These are phyloP conservation scores for Hypoxylon fragiforme DNA, from an alignment of 495 filamentous ascomycete species.

Conservation along the genomic window DNA sequence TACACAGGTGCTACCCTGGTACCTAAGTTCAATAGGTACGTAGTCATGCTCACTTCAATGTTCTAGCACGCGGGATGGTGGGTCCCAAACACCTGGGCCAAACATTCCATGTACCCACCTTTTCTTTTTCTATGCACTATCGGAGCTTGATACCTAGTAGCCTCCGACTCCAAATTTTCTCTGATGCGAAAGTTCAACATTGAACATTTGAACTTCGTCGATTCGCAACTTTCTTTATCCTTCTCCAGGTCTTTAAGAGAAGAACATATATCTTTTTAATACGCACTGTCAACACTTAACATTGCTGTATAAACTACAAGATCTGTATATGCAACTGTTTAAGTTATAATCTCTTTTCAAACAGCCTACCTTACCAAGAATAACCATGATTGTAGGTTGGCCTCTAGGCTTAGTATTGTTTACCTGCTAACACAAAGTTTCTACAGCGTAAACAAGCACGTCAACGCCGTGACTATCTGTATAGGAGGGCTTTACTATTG, in stretches of 20 bases:
- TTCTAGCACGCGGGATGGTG: slow-evolving; percentile 33
- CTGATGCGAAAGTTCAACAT: slow-evolving; percentile 15
- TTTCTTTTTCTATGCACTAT: neutral
- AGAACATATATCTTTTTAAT: too few relatives aligned
- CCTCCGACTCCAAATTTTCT: slow-evolving; percentile 27
- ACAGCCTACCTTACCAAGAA: neutral
- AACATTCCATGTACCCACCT: neutral
- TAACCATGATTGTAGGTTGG: slow-evolving; percentile 33
- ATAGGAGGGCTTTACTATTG: slow-evolving; percentile 67
- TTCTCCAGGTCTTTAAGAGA: too few relatives aligned
- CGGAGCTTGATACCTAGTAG: slow-evolving; percentile 18
- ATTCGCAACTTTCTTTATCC: too few relatives aligned
- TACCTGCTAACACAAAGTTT: slow-evolving; percentile 26
- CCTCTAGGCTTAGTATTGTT: neutral
- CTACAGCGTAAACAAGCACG: slow-evolving; percentile 71
- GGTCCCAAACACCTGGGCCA: slow-evolving; percentile 9
- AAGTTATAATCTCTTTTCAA: neutral
- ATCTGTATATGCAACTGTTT: too few relatives aligned
- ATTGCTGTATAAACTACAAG: too few relatives aligned
- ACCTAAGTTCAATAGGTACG: too few relatives aligned
- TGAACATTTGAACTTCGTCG: too few relatives aligned
- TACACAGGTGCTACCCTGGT: too few relatives aligned
- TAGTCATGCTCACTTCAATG: too few relatives aligned
- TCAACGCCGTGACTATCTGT: slow-evolving; percentile 91
- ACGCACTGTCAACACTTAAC: too few relatives aligned